phyloP scores from a whole-genome alignment of 306 rosid genomes.

The Corylus americana region DNA sequence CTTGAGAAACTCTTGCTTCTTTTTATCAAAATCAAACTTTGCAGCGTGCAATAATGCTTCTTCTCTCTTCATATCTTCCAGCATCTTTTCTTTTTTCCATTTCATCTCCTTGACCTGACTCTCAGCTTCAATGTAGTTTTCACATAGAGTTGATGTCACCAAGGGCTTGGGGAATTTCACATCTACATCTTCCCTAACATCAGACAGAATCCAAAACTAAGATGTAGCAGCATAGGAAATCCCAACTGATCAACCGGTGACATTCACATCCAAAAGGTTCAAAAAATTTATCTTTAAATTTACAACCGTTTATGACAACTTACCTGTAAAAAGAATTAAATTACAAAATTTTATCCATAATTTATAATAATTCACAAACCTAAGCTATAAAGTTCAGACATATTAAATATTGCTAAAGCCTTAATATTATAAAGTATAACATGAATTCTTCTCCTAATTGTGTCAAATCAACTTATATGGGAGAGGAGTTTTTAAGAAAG shows the following conservation, averaged over 20 bases:
- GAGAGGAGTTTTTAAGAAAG: slow-evolving; percentile 20
- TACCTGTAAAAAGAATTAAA: not conserved
- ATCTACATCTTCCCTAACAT: slow-evolving; percentile 65
- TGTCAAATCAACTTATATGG: slow-evolving; percentile 1
- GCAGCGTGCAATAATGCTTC: slow-evolving; percentile 50
- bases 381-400: not conserved
- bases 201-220: slow-evolving; percentile 29
- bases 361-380: not conserved
- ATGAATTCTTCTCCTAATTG: not conserved
- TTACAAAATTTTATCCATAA: not conserved
- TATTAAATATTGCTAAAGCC: not conserved
- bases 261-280: slow-evolving; percentile 12
- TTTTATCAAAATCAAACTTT: slow-evolving; percentile 55
- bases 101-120: slow-evolving; percentile 56
- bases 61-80: slow-evolving; percentile 66
- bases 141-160: slow-evolving; percentile 38
- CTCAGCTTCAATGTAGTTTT: slow-evolving; percentile 45
- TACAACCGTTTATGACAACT: slow-evolving; percentile 1
- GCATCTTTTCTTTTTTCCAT: slow-evolving; percentile 62
- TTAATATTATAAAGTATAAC: not conserved
- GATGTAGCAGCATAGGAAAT: slow-evolving; percentile 4
- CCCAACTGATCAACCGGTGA: not conserved
- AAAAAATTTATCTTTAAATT: slow-evolving; percentile 16
- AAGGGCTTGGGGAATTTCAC: slow-evolving; percentile 67
- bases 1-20: slow-evolving; percentile 68